A percentile compares a stretch with the other conserved stretches of the same genome.
Conservation (phyloP, 768 basidiomycete genomes). For the Leucosporidium scottii region DNA sequence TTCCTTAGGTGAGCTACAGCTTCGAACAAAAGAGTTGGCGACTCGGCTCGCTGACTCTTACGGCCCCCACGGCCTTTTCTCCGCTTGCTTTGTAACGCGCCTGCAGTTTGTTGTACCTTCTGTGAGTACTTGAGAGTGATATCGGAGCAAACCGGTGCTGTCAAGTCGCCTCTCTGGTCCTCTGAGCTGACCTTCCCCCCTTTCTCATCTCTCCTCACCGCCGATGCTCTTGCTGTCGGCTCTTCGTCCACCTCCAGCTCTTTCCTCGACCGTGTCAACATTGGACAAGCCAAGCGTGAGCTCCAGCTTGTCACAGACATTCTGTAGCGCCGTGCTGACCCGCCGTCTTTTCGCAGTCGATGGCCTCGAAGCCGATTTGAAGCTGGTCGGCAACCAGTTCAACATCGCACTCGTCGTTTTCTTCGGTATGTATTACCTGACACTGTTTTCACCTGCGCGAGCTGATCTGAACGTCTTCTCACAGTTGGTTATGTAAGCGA, state of each 20-base stretch:
- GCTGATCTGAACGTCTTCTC: too few relatives aligned
- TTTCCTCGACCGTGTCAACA: slow-evolving; percentile 37
- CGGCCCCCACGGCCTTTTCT: too few relatives aligned
- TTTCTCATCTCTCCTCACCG: not conserved
- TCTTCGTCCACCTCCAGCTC: not conserved
- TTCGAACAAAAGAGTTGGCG: not conserved
- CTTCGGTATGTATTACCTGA: slow-evolving; percentile 17
- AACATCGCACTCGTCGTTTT: slow-evolving; percentile 36
- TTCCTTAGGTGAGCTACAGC: too few relatives aligned
- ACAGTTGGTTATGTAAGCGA: slow-evolving; percentile 43
- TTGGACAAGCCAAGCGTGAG: slow-evolving; percentile 9
- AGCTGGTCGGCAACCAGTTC: slow-evolving; percentile 19
- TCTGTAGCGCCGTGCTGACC: not conserved
- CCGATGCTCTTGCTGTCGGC: not conserved
- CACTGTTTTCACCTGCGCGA: too few relatives aligned
- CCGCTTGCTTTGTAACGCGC: not conserved
- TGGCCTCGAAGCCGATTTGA: slow-evolving; percentile 28
- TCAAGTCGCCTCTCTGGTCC: not conserved
- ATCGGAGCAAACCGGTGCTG: too few relatives aligned
- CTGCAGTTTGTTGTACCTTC: not conserved
- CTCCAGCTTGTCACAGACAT: not conserved
- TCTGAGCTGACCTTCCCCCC: not conserved
- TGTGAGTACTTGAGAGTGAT: not conserved
- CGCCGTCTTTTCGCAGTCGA: slow-evolving; percentile 2
- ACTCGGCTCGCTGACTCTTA: too few relatives aligned